Percentiles rank a stretch among this genome's conserved stretches.
These are phyloP conservation scores for Ensete ventricosum DNA, from an alignment of 176 grass and related monocot genomes.

Conservation along the genomic window DNA sequence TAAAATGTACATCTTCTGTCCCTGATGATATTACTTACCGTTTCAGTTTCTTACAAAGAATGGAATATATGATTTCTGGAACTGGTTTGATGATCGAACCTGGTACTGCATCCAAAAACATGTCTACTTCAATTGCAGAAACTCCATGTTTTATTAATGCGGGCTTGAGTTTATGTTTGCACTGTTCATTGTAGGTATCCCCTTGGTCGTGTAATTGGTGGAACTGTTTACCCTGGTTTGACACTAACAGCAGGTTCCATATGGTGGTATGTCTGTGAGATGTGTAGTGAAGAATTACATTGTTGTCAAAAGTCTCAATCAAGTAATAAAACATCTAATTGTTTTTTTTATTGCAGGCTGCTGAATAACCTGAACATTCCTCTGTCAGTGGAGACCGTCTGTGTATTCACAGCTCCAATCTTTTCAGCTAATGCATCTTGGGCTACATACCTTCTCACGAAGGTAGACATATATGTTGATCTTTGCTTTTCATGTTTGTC, in stretches of 20 bases:
- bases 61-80: conserved; percentile 99
- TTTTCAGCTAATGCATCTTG: conserved; percentile 92
- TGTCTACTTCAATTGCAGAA: not conserved
- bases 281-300: not conserved
- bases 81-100: conserved; percentile 99
- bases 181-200: conserved; percentile 59
- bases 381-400: conserved; percentile 96
- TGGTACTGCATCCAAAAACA: conserved; percentile 43
- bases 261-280: conserved; percentile 48
- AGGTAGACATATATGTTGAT: conserved; percentile 35
- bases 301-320: not conserved
- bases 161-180: conserved; percentile 1
- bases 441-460: conserved; percentile 96
- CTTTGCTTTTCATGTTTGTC: conserved; percentile 7
- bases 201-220: conserved; percentile 95
- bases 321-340: not conserved
- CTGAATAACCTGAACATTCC: conserved; percentile 88
- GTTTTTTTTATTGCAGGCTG: conserved; percentile 44
- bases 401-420: conserved; percentile 97
- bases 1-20: conserved; percentile 4
- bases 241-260: conserved; percentile 96
- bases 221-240: conserved; percentile 92
- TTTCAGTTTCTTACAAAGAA: conserved; percentile 97
- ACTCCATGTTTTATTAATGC: not conserved
- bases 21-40: conserved; percentile 19